phyloP scores from a whole-genome alignment of 2,329 filamentous ascomycete genomes.

The Lachnellula hyalina region DNA sequence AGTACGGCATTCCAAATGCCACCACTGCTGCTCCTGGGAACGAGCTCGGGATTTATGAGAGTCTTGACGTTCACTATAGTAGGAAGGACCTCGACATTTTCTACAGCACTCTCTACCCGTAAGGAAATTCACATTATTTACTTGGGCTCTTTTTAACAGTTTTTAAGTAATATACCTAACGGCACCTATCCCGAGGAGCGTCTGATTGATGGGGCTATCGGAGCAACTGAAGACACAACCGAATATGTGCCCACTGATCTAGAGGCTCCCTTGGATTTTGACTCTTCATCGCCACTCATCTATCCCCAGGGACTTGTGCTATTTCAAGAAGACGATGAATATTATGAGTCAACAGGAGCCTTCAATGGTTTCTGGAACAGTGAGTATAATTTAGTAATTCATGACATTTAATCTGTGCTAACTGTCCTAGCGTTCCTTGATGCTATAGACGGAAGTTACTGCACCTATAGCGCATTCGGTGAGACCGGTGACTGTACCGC shows the following conservation, averaged over 20 bases:
- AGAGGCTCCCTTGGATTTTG: conserved; percentile 42
- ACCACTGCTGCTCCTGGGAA: conserved; percentile 35
- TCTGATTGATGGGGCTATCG: conserved; percentile 37
- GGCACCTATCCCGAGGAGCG: conserved; percentile 37
- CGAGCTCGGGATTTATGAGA: conserved; percentile 42
- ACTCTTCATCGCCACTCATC: conserved; percentile 41
- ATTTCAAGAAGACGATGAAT: conserved; percentile 35
- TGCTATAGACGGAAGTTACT: conserved; percentile 44
- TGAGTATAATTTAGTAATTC: conserved; percentile 35
- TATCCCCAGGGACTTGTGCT: conserved; percentile 44
- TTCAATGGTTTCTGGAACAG: conserved; percentile 39
- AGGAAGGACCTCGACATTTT: conserved; percentile 40
- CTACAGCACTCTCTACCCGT: conserved; percentile 33
- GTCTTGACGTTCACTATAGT: conserved; percentile 39
- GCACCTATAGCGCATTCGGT: conserved; percentile 42
- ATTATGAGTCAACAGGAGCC: conserved; percentile 18
- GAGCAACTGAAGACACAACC: conserved; percentile 24
- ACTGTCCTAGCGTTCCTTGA: conserved; percentile 44
- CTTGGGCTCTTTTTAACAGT: not conserved
- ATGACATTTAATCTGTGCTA: conserved; percentile 31
- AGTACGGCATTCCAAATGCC: conserved; percentile 40
- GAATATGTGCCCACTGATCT: conserved; percentile 20
- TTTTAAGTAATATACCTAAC: conserved; percentile 31
- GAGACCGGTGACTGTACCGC: conserved; percentile 43
- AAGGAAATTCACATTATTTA: not conserved